Evolutionary conservation across 2,329 filamentous ascomycete species (phyloP).

Genomic region (Talaromyces sp.): DNA sequence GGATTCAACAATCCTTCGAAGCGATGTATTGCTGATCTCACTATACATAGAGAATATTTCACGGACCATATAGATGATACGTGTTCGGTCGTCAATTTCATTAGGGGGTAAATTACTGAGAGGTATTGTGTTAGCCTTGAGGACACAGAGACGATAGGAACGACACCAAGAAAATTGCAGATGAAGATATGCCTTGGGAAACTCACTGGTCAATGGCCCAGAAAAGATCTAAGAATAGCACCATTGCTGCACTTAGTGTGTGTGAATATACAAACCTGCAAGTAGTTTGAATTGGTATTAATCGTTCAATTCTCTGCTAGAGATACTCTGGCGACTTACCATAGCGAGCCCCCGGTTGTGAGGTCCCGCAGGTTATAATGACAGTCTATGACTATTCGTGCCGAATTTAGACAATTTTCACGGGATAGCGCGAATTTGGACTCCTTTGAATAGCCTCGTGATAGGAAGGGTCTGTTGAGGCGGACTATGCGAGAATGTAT

Average conservation of each 20-base stretch:
- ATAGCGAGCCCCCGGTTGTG: slow-evolving; percentile 1
- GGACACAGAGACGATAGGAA: too few relatives aligned
- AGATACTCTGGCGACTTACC: neutral
- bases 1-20: neutral
- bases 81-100: neutral
- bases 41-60: slow-evolving; percentile 2
- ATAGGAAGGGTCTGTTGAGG: neutral
- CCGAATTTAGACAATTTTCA: neutral
- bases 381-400: slow-evolving; percentile 2
- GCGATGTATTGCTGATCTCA: neutral
- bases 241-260: slow-evolving; percentile 1
- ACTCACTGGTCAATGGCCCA: slow-evolving; percentile 3
- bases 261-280: slow-evolving; percentile 2
- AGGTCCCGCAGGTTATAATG: slow-evolving; percentile 2
- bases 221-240: neutral
- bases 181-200: neutral
- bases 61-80: neutral
- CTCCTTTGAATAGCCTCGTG: slow-evolving; percentile 1
- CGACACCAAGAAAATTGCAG: too few relatives aligned
- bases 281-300: neutral
- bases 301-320: neutral
- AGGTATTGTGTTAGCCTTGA: neutral
- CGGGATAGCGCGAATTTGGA: neutral
- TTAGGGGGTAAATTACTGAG: neutral
- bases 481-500: slow-evolving; percentile 3